A percentile compares a stretch with the other conserved stretches of the same genome.
Conservation (phyloP, 306 rosid species). For the Aeschynomene evenia region DNA sequence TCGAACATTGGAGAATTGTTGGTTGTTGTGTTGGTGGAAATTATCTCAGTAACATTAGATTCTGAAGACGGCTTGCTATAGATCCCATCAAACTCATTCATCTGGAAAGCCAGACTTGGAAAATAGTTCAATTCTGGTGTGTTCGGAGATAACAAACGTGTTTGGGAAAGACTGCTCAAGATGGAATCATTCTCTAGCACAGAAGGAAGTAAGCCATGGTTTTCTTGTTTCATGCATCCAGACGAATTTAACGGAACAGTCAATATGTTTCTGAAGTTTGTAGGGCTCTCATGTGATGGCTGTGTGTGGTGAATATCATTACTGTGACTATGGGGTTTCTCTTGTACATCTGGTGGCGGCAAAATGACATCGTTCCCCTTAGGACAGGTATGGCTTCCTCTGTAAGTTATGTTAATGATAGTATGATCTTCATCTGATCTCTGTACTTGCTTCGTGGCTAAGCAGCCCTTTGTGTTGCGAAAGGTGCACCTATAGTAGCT, state of each 20-base stretch:
- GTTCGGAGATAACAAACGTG: slow-evolving; percentile 43
- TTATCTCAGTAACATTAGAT: slow-evolving; percentile 46
- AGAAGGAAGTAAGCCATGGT: slow-evolving; percentile 31
- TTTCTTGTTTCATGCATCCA: slow-evolving; percentile 39
- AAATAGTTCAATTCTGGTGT: slow-evolving; percentile 40
- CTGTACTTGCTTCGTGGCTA: slow-evolving; percentile 82
- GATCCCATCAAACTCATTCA: slow-evolving; percentile 30
- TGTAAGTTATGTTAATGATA: slow-evolving; percentile 61
- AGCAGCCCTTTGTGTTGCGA: slow-evolving; percentile 58
- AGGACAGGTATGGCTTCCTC: slow-evolving; percentile 72
- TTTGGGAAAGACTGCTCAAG: slow-evolving; percentile 41
- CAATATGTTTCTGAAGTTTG: slow-evolving; percentile 24
- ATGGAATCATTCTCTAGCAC: slow-evolving; percentile 34
- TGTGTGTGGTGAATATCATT: slow-evolving; percentile 12
- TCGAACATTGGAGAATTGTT: slow-evolving; percentile 61
- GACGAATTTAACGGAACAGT: slow-evolving; percentile 34
- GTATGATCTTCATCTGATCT: slow-evolving; percentile 72
- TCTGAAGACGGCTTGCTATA: slow-evolving; percentile 36
- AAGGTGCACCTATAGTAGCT: slow-evolving; percentile 84
- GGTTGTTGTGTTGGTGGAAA: slow-evolving; percentile 59
- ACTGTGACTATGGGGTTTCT: slow-evolving; percentile 32
- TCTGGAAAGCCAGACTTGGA: slow-evolving; percentile 34
- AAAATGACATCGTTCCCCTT: slow-evolving; percentile 44
- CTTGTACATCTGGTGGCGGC: slow-evolving; percentile 55
- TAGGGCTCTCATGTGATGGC: slow-evolving; percentile 27